phyloP scores from a whole-genome alignment of 2,329 filamentous ascomycete species.

The Monilinia vaccinii-corymbosi region DNA sequence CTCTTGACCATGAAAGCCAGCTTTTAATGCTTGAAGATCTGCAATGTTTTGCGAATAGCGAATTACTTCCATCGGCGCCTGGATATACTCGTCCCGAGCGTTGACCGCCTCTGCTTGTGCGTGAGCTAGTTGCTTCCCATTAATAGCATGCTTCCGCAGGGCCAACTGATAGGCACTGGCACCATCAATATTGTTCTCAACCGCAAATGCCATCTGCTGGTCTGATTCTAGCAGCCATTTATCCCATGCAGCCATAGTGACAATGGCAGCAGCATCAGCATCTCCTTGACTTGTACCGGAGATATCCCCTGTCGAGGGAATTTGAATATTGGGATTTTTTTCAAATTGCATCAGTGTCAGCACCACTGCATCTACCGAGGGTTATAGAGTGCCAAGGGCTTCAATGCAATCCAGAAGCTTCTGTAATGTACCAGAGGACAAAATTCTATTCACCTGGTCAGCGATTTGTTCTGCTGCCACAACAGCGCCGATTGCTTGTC shows the following conservation, averaged over 20 bases:
- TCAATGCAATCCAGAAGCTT: background rate
- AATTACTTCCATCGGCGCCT: slow-evolving; percentile 3
- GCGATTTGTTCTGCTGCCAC: background rate
- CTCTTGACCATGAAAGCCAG: background rate
- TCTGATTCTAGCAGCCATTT: background rate
- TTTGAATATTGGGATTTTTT: background rate
- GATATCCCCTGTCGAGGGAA: background rate
- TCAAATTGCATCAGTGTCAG: background rate
- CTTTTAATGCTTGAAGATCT: background rate
- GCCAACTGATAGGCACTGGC: background rate
- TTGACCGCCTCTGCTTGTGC: slow-evolving; percentile 2
- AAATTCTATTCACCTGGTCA: background rate
- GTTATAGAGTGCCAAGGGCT: background rate
- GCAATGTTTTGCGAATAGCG: background rate
- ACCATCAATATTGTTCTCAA: background rate
- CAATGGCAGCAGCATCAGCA: background rate
- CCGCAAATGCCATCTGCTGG: background rate
- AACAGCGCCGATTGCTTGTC: background rate
- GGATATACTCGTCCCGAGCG: background rate
- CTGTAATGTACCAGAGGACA: slow-evolving; percentile 1
- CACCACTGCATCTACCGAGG: background rate
- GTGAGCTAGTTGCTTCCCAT: slow-evolving; percentile 1
- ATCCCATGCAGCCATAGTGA: slow-evolving; percentile 1
- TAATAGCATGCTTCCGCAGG: slow-evolving; percentile 1
- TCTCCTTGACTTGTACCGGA: background rate